Percentiles rank a stretch among this genome's conserved stretches.
Conservation (phyloP, 2,329 filamentous ascomycete species). For the Tolypocladium inflatum region DNA sequence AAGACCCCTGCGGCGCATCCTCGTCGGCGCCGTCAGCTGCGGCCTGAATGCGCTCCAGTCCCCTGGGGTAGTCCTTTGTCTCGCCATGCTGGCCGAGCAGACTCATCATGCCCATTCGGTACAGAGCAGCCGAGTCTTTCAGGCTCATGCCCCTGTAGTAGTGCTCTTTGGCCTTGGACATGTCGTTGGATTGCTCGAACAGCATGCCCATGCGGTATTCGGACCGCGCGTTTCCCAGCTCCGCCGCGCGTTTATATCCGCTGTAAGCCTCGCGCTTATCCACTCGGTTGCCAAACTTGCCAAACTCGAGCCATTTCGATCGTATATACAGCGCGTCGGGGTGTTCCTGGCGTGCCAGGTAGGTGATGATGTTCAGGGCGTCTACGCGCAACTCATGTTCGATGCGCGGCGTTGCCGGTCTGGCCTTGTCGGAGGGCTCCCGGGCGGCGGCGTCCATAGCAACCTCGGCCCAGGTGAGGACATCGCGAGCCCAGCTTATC, state of each 20-base stretch:
- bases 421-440: conserved; percentile 39
- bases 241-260: conserved; percentile 77
- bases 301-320: conserved; percentile 97
- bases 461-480: conserved; percentile 80
- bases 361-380: conserved; percentile 83
- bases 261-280: conserved; percentile 93
- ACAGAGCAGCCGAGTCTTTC: conserved; percentile 77
- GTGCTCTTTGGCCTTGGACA: conserved; percentile 81
- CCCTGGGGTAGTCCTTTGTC: conserved; percentile 66
- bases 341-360: conserved; percentile 83
- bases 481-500: conserved; percentile 91
- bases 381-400: conserved; percentile 85
- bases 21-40: conserved; percentile 87
- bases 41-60: conserved; percentile 71
- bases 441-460: conserved; percentile 67
- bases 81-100: conserved; percentile 89
- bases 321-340: conserved; percentile 90
- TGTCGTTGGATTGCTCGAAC: conserved; percentile 90
- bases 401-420: conserved; percentile 71
- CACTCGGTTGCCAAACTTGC: conserved; percentile 80
- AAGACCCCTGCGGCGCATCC: conserved; percentile 92
- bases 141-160: conserved; percentile 73
- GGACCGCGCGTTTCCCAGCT: conserved; percentile 76
- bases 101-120: conserved; percentile 95
- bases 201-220: conserved; percentile 98